Evolutionary conservation across 2,329 filamentous ascomycete genomes (phyloP).

Genomic region (Xylaria sp.): DNA sequence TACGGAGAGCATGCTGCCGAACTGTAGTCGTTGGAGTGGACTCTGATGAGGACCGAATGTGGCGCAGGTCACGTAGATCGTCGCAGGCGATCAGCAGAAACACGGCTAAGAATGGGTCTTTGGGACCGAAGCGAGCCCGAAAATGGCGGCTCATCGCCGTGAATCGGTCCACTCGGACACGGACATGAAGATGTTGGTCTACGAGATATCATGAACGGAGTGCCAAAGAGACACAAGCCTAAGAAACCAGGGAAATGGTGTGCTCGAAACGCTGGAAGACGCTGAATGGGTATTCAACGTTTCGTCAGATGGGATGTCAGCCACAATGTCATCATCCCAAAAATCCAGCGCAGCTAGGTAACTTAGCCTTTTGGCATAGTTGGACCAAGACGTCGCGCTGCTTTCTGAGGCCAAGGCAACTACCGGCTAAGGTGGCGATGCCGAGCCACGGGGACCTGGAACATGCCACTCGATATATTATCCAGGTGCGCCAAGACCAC

Average conservation of each 20-base stretch:
- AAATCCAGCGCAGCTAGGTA: conserved; percentile 41
- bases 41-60: conserved; percentile 22
- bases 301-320: conserved; percentile 24
- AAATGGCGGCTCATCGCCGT: conserved; percentile 24
- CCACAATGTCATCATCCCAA: conserved; percentile 37
- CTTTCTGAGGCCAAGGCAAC: conserved; percentile 22
- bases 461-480: conserved; percentile 45
- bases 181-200: conserved; percentile 12
- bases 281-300: conserved; percentile 3
- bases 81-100: conserved; percentile 27
- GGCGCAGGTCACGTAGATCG: conserved; percentile 26
- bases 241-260: conserved; percentile 32
- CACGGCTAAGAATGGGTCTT: conserved; percentile 26
- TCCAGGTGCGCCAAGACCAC: conserved; percentile 44
- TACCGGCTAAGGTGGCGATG: conserved; percentile 44
- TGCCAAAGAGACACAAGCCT: conserved; percentile 26
- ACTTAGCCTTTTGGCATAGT: conserved; percentile 30
- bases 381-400: conserved; percentile 21
- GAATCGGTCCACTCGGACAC: conserved; percentile 30
- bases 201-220: conserved; percentile 20
- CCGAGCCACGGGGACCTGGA: conserved; percentile 43
- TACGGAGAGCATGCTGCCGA: conserved; percentile 39
- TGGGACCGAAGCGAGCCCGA: conserved; percentile 32
- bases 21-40: conserved; percentile 30
- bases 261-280: conserved; percentile 12